These are phyloP conservation scores for Lycium ferocissimum DNA, from an alignment of 257 asterid species.

Conservation along the genomic window DNA sequence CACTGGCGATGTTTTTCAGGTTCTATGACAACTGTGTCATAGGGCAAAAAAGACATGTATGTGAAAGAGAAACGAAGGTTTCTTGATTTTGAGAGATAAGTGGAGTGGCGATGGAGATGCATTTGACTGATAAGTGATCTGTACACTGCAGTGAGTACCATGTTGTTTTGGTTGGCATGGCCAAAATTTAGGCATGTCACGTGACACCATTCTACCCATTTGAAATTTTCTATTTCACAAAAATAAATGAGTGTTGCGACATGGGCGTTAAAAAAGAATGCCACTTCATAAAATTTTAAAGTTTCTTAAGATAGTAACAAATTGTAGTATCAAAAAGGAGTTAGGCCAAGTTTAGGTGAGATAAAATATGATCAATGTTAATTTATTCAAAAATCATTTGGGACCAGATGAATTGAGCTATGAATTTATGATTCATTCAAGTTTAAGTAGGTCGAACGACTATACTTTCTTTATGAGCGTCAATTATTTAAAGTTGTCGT, in stretches of 20 bases:
- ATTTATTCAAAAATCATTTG: not conserved
- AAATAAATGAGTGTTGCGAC: not conserved
- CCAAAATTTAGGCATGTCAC: slow-evolving; percentile 1
- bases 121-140: slow-evolving; percentile 19
- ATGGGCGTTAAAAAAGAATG: not conserved
- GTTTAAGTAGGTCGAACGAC: not conserved
- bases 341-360: not conserved
- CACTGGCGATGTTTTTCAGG: not conserved
- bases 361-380: not conserved
- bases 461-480: not conserved
- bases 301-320: not conserved
- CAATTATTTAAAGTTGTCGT: not conserved
- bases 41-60: not conserved
- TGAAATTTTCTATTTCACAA: not conserved
- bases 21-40: not conserved
- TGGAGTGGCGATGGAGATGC: not conserved
- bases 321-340: not conserved
- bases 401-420: not conserved
- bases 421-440: not conserved
- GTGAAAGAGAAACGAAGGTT: not conserved
- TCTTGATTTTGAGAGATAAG: slow-evolving; percentile 14
- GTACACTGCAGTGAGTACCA: not conserved
- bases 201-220: not conserved
- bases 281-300: not conserved
- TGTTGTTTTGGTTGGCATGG: not conserved